Evolutionary conservation across 2,329 filamentous ascomycete species (phyloP), one percentile per base, ranked within the genome.

Genomic region (Talaromyces sp.): DNA sequence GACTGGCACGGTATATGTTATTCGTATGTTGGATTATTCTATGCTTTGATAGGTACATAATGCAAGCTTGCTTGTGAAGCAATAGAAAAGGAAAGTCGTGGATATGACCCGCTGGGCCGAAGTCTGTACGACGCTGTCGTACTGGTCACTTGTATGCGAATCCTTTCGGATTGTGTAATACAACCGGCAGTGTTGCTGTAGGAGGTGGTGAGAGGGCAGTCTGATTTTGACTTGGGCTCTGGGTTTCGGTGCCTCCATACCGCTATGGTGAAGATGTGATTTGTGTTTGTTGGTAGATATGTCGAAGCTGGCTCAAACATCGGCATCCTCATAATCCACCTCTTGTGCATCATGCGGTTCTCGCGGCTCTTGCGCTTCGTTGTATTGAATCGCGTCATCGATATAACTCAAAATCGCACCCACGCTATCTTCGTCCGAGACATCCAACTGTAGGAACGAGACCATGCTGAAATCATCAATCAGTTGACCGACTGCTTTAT

Each of bases 381-480:
- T 91, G 76, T 87, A 97, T 76, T 97, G 93, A 69, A 96, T 95
- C 33, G 91, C 91, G 78, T 97, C 92, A 76, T 97, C 93, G 71
- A 97, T 95, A 79, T 96, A 92, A 82, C 92, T 96, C 70, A 97
- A 78, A 31, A 97, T 89, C 1, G 85, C 88, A 1, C 85, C 89
- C 3, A 98, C 88, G 73, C 94, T 98, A 72, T 98, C 93, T 79
- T 98, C 94, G 72, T 96, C 89, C 69, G 95, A 90, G 33, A 89
- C 90, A 74, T 98, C 91, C 52, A 98, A 82, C 80, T 93, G 92
- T 65, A 97, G 82, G 75, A 97, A 99, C 57, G 91, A 96, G 13
- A 99, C 92, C 92, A 99, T 96, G 80, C 93, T 96, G 80, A 97
- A 99, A 77, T 92, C 95, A 77, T 98, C 95, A 69, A 99, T 97